Evolutionary conservation across 139 green algal species (phyloP).

Genomic region (Pleodorina starrii): DNA sequence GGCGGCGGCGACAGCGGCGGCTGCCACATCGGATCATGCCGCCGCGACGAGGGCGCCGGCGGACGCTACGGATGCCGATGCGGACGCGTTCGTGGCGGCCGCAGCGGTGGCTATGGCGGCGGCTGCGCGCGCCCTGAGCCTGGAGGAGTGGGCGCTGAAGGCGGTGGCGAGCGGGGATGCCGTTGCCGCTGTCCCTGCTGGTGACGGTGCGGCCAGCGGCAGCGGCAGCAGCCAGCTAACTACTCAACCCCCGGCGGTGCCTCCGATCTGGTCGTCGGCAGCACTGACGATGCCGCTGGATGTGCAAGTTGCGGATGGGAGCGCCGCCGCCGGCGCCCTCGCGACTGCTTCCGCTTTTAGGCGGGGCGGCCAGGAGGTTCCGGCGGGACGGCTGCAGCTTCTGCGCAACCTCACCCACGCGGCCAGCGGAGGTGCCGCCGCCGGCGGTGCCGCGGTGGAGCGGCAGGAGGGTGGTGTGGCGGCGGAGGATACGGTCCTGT

Average conservation of each 20-base stretch:
- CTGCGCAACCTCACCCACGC: neutral
- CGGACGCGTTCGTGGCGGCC: neutral
- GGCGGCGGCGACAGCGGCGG: neutral
- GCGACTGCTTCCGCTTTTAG: neutral
- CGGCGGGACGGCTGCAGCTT: neutral
- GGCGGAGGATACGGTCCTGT: neutral
- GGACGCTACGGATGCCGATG: neutral
- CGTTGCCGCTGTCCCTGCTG: too few relatives aligned
- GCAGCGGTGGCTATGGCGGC: conserved; percentile 6
- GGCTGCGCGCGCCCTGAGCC: conserved; percentile 23
- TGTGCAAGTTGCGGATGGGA: too few relatives aligned
- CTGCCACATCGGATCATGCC: neutral
- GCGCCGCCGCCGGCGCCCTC: neutral
- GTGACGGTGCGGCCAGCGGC: neutral
- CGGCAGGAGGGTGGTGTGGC: neutral
- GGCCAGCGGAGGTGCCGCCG: neutral
- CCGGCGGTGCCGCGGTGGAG: neutral
- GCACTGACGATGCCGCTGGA: neutral
- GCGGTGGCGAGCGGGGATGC: neutral
- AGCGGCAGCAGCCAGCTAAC: neutral
- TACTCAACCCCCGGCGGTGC: neutral
- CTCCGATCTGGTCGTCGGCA: neutral
- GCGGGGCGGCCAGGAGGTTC: neutral
- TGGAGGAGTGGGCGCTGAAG: conserved; percentile 44
- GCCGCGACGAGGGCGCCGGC: neutral